Evolutionary conservation across 108 stramenopile genomes (phyloP).

Genomic region (Mediolabrus comicus): DNA sequence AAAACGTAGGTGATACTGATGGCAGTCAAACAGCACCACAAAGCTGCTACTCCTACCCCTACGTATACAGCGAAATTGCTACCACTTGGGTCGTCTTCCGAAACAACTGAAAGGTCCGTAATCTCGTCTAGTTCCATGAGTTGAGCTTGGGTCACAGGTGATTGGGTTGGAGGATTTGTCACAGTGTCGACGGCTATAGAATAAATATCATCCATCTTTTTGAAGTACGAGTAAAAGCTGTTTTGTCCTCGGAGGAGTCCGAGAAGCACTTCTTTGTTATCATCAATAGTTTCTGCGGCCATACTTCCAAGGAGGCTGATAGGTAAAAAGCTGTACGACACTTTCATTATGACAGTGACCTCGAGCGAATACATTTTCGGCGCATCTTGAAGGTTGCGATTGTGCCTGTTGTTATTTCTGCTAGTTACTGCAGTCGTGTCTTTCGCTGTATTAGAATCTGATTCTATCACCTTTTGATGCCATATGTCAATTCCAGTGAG

Average conservation of each 20-base stretch:
- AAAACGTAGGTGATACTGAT: not conserved
- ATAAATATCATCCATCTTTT: not conserved
- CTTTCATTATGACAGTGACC: not conserved
- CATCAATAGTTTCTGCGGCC: not conserved
- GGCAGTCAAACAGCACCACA: not conserved
- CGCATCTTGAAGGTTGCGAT: not conserved
- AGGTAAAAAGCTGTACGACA: not conserved
- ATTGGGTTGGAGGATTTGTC: not conserved
- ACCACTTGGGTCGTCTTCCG: not conserved
- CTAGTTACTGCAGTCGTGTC: not conserved
- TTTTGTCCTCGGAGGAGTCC: not conserved
- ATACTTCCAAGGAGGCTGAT: not conserved
- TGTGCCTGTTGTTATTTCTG: not conserved
- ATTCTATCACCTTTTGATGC: constrained; percentile 11
- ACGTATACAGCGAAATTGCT: not conserved
- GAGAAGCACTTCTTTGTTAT: not conserved
- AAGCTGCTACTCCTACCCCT: not conserved
- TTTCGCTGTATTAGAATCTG: not conserved
- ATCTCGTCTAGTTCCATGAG: not conserved
- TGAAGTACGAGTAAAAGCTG: not conserved
- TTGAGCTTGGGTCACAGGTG: not conserved
- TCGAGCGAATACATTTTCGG: not conserved
- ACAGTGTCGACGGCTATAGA: not conserved
- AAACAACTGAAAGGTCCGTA: not conserved
- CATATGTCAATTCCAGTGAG: constrained; percentile 18